Base-by-base conservation (phyloP, 83 land plant genomes). In the Thuja plicata region DNA sequence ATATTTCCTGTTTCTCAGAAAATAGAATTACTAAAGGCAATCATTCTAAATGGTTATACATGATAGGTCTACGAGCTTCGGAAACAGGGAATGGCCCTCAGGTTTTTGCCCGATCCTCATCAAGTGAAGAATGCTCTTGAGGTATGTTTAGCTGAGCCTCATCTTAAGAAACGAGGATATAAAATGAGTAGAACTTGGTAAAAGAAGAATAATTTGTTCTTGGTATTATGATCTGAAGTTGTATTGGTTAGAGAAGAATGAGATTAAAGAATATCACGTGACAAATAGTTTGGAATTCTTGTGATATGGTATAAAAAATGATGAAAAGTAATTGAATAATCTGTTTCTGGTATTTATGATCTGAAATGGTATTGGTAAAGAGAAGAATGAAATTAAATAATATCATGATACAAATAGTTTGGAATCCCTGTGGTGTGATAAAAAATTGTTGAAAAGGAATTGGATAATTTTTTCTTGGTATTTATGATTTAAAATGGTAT, bases 101-200 rank as follows among this genome's bases (percentile, higher is more conserved):
- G 99, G 77, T 92, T 98, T 89, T 89, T 98, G 37, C 99, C 99
- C 27, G 99, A 98, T 89, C 90, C 96, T 10, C 84, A 86, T n/a
- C 99, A 98, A 89, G 90, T 98, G 46, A 91, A 90, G 87, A 95
- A 98, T 92, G 99, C 99, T n/a, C 91, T 97, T 60, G 90, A 89
- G 94, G 99, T 98, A 43, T 62, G 87, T 55, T 38, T 41, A 84
- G 30, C 32, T 8, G 15, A 45, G 46, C 35, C n/a, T 84, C 24
- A 41, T 84, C 70, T 60, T 60, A 24, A 60, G 5, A 60, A 24
- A 60, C 0, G 17, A 60, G 70, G 21, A 60, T 60, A 19, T 3
- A 43, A 60, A 17, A 62, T 24, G 8, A 66, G 6, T 24, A 66
- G n/a, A 66, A 66, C 71, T 66, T 66, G 70, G n/a, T 62, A 62